Base-by-base conservation (phyloP, 495 filamentous ascomycete species). In the Aspergillus avenaceus region DNA sequence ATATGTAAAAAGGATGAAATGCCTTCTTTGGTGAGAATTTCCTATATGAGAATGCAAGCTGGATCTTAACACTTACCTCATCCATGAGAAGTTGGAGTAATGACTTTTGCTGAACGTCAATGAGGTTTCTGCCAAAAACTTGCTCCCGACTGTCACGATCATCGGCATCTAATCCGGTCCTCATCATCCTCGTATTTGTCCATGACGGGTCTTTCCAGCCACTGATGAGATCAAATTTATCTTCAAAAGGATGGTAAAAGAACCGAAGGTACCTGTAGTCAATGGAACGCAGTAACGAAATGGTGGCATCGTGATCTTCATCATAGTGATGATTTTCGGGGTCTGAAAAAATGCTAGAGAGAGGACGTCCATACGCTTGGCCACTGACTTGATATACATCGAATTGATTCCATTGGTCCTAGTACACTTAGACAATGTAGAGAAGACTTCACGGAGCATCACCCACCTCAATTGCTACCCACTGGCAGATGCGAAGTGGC, bases 1-100 rank as follows among this genome's bases (percentile, higher is more conserved):
- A 99, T 28, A 97, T 84, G 61, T 97, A 99, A 70, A 99, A 97
- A 3, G 95, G 95, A 61, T 97, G 93, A 63, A 99, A 90, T 4
- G 86, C 90, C 86, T 93, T 16, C 22, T 6, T 18, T 45, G 27
- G 50, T 67, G 7, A 71, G 62, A 40, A 50, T 40, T 34, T 22
- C 1, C 22, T 34, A 1, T 29, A 11, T 54, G 12, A 13, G 8
- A 32, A n/a, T 24, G 16, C 41, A 18, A 28, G 23, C 23, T 34
- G 40, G 41, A 16, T 16, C 31, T n/a, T 31, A 21, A 43, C 14
- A 71, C 77, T 52, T 64, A 92, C 89, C 72, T 97, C 95, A 62
- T 97, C 91, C 16, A 95, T 72, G 19, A 99, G 81, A 41, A 99
- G 78, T 55, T 92, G 90, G 27, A 78, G 74, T 38, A 86, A 70